A percentile compares a stretch with the other conserved stretches of the same genome.
phyloP scores from a whole-genome alignment of 306 rosid genomes.

The Quercus glauca region DNA sequence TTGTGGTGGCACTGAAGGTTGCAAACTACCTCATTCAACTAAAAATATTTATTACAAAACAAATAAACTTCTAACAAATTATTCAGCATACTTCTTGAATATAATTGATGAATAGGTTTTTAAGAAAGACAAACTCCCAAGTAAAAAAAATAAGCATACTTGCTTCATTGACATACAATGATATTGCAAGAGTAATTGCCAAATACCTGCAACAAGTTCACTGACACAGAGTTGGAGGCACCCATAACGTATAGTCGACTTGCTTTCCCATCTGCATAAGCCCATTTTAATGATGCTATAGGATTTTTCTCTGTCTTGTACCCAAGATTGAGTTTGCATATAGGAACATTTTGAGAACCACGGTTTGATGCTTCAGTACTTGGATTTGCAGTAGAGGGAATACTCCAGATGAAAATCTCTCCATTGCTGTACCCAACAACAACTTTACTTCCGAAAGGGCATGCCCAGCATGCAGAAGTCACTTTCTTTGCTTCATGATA shows the following conservation, averaged over 20 bases:
- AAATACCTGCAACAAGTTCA: constrained; percentile 64
- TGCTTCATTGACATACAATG: not conserved
- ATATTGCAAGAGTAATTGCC: constrained; percentile 7
- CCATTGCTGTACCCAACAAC: constrained; percentile 87
- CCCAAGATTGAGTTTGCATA: constrained; percentile 74
- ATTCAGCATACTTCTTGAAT: no score
- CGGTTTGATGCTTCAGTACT: constrained; percentile 31
- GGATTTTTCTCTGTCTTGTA: constrained; percentile 71
- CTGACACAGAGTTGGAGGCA: constrained; percentile 49
- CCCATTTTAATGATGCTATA: constrained; percentile 68
- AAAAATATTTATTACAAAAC: not conserved
- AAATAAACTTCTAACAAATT: not conserved
- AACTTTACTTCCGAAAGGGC: constrained; percentile 78
- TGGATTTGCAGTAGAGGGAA: constrained; percentile 41
- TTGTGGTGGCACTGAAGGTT: not conserved
- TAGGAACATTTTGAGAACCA: constrained; percentile 47
- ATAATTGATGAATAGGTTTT: constrained; percentile 1
- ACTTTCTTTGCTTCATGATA: constrained; percentile 67
- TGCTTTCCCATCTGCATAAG: constrained; percentile 71
- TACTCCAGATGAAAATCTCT: constrained; percentile 75
- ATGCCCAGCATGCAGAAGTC: constrained; percentile 87
- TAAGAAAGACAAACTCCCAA: not conserved
- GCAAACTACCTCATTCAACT: not conserved
- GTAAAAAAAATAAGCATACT: constrained; percentile 3
- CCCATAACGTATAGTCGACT: constrained; percentile 75